phyloP scores from a whole-genome alignment of 2,329 filamentous ascomycete species.

The Lizonia empirigonia region DNA sequence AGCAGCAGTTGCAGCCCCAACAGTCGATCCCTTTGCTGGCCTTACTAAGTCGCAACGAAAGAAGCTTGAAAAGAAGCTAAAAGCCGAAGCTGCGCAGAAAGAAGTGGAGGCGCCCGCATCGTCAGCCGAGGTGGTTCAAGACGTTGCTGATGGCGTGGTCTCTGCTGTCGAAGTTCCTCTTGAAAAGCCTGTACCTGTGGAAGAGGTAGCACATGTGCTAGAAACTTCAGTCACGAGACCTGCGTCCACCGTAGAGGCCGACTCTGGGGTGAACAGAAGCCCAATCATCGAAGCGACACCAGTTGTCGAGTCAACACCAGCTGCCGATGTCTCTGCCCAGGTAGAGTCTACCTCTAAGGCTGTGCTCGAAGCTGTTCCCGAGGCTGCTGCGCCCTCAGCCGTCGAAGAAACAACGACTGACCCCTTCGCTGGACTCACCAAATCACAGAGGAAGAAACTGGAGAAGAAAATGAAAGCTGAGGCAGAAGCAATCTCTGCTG shows the following conservation, averaged over 20 bases:
- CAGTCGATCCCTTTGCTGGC: conserved; percentile 7
- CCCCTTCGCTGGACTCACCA: conserved; percentile 37
- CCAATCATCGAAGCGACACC: not conserved
- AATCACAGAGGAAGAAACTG: conserved; percentile 36
- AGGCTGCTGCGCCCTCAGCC: not conserved
- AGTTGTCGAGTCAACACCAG: not conserved
- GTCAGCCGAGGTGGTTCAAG: too few relatives aligned
- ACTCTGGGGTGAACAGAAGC: too few relatives aligned
- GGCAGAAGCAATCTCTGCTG: conserved; percentile 20
- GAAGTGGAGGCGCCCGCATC: not conserved
- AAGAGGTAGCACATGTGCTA: not conserved
- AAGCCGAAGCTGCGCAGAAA: conserved; percentile 15
- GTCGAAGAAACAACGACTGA: conserved; percentile 25
- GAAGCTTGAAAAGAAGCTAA: conserved; percentile 33
- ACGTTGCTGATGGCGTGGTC: not conserved
- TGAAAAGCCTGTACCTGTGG: not conserved
- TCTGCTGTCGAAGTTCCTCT: not conserved
- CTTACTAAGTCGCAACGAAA: conserved; percentile 21
- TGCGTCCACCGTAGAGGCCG: not conserved
- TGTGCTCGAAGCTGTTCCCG: too few relatives aligned
- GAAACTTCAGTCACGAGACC: not conserved
- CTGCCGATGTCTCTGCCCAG: not conserved
- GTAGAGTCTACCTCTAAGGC: too few relatives aligned
- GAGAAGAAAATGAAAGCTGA: conserved; percentile 44
- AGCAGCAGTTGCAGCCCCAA: not conserved